Evolutionary conservation across 768 basidiomycete genomes (phyloP).

Genomic region (Panaeolus cyanescens): DNA sequence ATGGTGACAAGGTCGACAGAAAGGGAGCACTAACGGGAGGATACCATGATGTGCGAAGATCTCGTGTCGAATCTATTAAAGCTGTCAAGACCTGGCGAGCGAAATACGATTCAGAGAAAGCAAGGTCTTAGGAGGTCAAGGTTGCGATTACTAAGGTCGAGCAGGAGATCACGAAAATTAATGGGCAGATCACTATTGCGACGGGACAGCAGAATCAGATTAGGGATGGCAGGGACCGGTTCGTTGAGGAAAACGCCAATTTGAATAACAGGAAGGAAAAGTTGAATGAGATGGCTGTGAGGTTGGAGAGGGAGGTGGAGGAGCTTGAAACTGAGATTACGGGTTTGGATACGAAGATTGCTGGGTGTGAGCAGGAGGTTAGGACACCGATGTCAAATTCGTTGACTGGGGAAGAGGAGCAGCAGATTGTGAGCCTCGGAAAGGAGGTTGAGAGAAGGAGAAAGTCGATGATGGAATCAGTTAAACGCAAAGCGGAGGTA

Average conservation of each 20-base stretch:
- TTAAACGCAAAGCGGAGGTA: conserved; percentile 72
- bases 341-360: conserved; percentile 59
- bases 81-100: conserved; percentile 73
- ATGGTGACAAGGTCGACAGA: conserved; percentile 96
- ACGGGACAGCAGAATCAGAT: conserved; percentile 75
- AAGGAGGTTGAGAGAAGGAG: conserved; percentile 78
- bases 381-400: conserved; percentile 73
- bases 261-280: conserved; percentile 73
- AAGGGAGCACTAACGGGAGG: conserved; percentile 97
- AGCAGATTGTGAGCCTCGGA: conserved; percentile 62
- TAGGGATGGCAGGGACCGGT: conserved; percentile 64
- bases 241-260: conserved; percentile 60
- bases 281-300: conserved; percentile 56
- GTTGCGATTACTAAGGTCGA: conserved; percentile 69
- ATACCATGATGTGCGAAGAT: conserved; percentile 89
- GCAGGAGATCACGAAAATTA: conserved; percentile 79
- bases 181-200: conserved; percentile 72
- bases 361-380: conserved; percentile 70
- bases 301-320: conserved; percentile 65
- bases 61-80: conserved; percentile 87
- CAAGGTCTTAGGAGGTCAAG: conserved; percentile 74
- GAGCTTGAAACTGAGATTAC: conserved; percentile 75
- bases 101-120: conserved; percentile 68
- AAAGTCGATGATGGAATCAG: conserved; percentile 68
- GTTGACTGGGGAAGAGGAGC: conserved; percentile 73